Evolutionary conservation across 2,329 filamentous ascomycete species (phyloP).

Genomic region (Zasmidium angulare): DNA sequence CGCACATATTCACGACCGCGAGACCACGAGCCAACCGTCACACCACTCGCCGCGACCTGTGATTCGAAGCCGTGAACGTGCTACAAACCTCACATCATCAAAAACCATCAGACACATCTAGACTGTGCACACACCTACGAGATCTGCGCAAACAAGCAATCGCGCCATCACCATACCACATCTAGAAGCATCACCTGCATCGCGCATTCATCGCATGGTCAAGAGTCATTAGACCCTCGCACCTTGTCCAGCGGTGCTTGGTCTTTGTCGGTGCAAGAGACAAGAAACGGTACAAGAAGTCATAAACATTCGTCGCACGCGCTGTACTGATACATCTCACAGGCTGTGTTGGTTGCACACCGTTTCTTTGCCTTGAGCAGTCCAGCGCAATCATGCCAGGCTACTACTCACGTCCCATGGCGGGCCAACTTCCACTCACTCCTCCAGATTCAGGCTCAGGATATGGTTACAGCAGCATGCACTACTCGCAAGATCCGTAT

Average conservation of each 20-base stretch:
- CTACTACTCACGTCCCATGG: constrained; percentile 48
- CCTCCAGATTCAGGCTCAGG: constrained; percentile 50
- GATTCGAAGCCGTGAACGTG: not conserved
- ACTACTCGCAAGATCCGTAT: constrained; percentile 48
- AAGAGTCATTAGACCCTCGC: constrained; percentile 22
- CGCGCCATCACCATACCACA: constrained; percentile 6
- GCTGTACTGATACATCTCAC: constrained; percentile 12
- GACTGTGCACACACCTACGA: constrained; percentile 7
- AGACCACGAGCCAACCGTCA: constrained; percentile 3
- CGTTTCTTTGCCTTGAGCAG: constrained; percentile 44
- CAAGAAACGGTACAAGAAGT: constrained; percentile 26
- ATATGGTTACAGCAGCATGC: constrained; percentile 40
- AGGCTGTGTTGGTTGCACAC: constrained; percentile 36
- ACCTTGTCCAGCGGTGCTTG: constrained; percentile 22
- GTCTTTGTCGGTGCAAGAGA: constrained; percentile 27
- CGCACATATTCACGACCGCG: constrained; percentile 4
- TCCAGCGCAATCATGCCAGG: constrained; percentile 48
- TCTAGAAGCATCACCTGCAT: constrained; percentile 12
- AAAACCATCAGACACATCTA: not conserved
- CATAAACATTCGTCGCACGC: constrained; percentile 6
- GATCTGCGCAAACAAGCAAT: not conserved
- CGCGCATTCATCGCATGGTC: constrained; percentile 22
- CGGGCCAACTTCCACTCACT: constrained; percentile 46
- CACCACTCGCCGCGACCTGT: constrained; percentile 8
- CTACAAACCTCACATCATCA: constrained; percentile 3